A percentile compares a stretch with the other conserved stretches of the same genome.
These are phyloP conservation scores for Juglanconis sp. DNA, from an alignment of 2,329 filamentous ascomycete species.

Conservation along the genomic window DNA sequence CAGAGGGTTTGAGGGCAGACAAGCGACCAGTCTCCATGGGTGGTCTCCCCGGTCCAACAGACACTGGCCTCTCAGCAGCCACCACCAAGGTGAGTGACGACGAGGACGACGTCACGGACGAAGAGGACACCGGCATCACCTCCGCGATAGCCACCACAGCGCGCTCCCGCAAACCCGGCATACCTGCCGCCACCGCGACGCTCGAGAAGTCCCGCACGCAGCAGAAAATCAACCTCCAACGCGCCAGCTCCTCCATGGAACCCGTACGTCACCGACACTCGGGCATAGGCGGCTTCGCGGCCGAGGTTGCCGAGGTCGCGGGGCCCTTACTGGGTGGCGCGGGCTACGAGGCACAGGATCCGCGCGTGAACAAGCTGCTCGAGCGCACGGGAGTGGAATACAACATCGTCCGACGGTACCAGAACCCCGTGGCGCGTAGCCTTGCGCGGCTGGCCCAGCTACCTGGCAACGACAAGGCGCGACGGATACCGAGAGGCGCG, in stretches of 20 bases:
- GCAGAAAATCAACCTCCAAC: conserved; percentile 72
- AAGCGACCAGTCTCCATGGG: conserved; percentile 40
- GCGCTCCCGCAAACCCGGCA: conserved; percentile 31
- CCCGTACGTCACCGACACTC: conserved; percentile 51
- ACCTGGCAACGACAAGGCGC: conserved; percentile 48
- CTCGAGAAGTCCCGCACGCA: conserved; percentile 65
- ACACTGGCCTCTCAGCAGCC: conserved; percentile 8
- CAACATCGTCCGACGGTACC: conserved; percentile 68
- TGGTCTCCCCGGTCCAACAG: conserved; percentile 29
- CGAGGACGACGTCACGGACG: conserved; percentile 29
- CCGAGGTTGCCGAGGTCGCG: conserved; percentile 38
- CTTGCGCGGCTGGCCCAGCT: conserved; percentile 52
- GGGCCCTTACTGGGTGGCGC: conserved; percentile 50
- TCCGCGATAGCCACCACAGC: conserved; percentile 18
- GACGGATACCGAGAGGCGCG: conserved; percentile 41
- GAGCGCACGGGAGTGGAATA: conserved; percentile 72
- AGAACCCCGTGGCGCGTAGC: conserved; percentile 66
- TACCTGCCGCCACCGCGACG: conserved; percentile 35
- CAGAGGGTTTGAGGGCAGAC: conserved; percentile 23
- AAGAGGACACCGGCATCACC: conserved; percentile 38
- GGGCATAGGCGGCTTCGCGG: conserved; percentile 25
- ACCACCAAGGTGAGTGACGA: conserved; percentile 21
- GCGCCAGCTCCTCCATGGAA: conserved; percentile 70
- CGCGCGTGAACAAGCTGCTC: conserved; percentile 61
- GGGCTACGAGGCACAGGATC: conserved; percentile 59